Percentiles rank a stretch among this genome's conserved stretches.
Conservation (phyloP, 768 basidiomycete genomes). For the Sarcodon aspratus region DNA sequence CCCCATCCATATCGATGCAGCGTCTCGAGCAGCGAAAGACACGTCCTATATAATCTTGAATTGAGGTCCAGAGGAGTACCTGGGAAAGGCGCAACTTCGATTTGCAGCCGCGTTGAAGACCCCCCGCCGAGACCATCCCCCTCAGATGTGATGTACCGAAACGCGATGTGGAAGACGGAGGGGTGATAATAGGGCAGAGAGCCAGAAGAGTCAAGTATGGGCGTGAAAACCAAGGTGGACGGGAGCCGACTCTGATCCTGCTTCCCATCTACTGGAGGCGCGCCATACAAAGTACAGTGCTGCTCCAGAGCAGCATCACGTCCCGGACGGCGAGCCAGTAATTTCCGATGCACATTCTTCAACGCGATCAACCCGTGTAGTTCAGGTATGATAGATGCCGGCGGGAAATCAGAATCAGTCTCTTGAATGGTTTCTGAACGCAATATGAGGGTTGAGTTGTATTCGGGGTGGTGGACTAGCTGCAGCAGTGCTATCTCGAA, state of each 20-base stretch:
- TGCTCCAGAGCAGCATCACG: slow-evolving; percentile 70
- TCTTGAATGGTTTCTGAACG: slow-evolving; percentile 61
- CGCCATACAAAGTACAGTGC: slow-evolving; percentile 59
- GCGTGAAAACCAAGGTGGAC: slow-evolving; percentile 43
- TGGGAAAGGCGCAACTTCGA: slow-evolving; percentile 46
- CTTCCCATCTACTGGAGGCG: slow-evolving; percentile 1
- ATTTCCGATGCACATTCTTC: slow-evolving; percentile 49
- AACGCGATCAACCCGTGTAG: slow-evolving; percentile 28
- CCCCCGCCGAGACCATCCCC: neutral
- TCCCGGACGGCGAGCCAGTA: slow-evolving; percentile 71
- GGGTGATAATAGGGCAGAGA: slow-evolving; percentile 88
- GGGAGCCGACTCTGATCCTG: slow-evolving; percentile 7
- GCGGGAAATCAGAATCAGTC: slow-evolving; percentile 13
- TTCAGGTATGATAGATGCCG: slow-evolving; percentile 15
- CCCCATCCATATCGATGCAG: slow-evolving; percentile 89
- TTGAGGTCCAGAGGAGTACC: slow-evolving; percentile 33
- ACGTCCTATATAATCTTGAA: slow-evolving; percentile 71
- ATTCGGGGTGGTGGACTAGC: slow-evolving; percentile 81
- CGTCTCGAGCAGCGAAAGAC: slow-evolving; percentile 69
- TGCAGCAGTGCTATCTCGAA: slow-evolving; percentile 66
- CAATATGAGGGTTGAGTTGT: slow-evolving; percentile 84
- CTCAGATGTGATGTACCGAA: slow-evolving; percentile 45
- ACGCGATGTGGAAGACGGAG: slow-evolving; percentile 65
- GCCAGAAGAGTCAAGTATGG: slow-evolving; percentile 32
- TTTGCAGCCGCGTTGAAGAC: slow-evolving; percentile 27